These are phyloP conservation scores for Ustilago lituana DNA, from an alignment of 1,284 basidiomycete genomes.

Conservation along the genomic window DNA sequence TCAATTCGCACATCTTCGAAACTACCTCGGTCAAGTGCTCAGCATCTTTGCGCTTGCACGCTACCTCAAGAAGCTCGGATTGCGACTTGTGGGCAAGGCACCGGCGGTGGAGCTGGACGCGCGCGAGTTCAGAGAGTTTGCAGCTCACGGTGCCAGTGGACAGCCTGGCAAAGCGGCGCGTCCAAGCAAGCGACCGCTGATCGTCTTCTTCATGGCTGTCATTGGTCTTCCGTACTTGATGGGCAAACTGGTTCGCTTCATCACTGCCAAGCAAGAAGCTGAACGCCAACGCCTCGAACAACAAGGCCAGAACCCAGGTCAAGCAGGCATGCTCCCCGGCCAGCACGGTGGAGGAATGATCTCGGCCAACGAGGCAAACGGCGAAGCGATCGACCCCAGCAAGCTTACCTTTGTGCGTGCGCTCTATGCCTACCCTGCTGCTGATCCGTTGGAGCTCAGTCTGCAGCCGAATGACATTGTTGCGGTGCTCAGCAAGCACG, in stretches of 20 bases:
- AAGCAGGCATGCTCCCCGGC: constrained; percentile 73
- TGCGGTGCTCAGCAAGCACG: constrained; percentile 81
- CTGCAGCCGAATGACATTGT: constrained; percentile 92
- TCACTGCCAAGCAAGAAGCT: constrained; percentile 74
- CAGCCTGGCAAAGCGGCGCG: constrained; percentile 41
- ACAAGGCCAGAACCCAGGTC: constrained; percentile 65
- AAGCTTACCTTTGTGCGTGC: constrained; percentile 87
- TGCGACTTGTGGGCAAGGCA: constrained; percentile 55
- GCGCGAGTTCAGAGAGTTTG: constrained; percentile 64
- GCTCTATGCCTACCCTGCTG: constrained; percentile 77
- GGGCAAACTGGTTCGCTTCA: constrained; percentile 84
- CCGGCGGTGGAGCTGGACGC: constrained; percentile 59
- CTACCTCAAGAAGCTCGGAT: constrained; percentile 74
- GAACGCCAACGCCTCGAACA: constrained; percentile 66
- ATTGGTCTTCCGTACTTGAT: constrained; percentile 94
- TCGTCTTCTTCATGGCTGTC: constrained; percentile 94
- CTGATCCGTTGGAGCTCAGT: constrained; percentile 77
- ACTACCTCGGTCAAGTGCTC: constrained; percentile 91
- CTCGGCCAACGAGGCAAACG: constrained; percentile 53
- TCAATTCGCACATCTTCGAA: constrained; percentile 88
- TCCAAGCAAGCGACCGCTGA: constrained; percentile 83
- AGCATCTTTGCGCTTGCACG: constrained; percentile 85
- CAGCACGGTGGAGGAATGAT: constrained; percentile 69
- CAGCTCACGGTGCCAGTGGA: constrained; percentile 42
- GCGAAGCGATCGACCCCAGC: constrained; percentile 69